Evolutionary conservation across 768 basidiomycete genomes (phyloP), one percentile per base, ranked within the genome.

Genomic region (Hemileccinum rubropunctum): DNA sequence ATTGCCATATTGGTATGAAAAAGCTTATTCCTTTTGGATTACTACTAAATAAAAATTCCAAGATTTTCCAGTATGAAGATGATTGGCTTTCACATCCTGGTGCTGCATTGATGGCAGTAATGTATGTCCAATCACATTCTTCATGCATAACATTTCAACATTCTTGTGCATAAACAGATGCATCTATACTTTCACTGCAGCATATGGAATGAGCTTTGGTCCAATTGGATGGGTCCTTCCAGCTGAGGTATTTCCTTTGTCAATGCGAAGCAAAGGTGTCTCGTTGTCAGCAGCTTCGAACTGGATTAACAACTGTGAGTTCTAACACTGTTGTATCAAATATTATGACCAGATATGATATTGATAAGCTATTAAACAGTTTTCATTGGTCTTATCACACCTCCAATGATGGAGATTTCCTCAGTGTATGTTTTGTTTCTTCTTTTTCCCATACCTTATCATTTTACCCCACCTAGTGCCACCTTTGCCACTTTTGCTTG

Each of bases 191-290:
- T 91, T 91, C 69, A 91, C 88, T 2, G 80, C 78, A 36, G 81
- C 86, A 2, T 91, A 90, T 61, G 90, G 89, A 1, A 68, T 84
- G 34, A 87, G 84, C 28, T 81, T 86, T 53, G 90, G 90, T 1
- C 88, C 91, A 0, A 77, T 92, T 52, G 84, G 83, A 3, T 93
- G 91, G 91, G 82, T 91, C 2, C 77, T 93, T 8, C 87, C 91
- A 0, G 83, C 81, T 54, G 91, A 94, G 67, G 82, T 94, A 2
- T 91, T 92, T 60, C 82, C 91, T 1, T 71, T 88, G 1, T 85
- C 87, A 3, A 76, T 88, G 70, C 76, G 91, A 53, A 85, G 87
- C 57, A 84, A 84, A 61, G 92, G 92, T 42, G 91, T 93, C 5
- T 81, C 90, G 20, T 59, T 95, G 18, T 83, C 88, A 17, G 92